Evolutionary conservation across 2,329 filamentous ascomycete species (phyloP), one percentile per base, ranked within the genome.

Genomic region (Phaeophleospora eucalypticola): DNA sequence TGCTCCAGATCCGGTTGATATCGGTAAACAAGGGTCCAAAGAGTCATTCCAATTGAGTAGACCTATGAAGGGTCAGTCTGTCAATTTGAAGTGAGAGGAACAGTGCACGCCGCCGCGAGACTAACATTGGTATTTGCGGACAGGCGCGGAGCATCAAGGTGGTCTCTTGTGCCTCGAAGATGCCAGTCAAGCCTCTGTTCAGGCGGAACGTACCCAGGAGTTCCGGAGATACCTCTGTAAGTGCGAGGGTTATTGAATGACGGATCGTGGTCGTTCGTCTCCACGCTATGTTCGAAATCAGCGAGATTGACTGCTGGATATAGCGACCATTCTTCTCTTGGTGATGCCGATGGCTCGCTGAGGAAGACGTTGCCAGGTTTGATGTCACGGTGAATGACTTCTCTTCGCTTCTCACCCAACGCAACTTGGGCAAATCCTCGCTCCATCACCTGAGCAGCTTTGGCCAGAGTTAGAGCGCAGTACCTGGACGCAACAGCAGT

Each of bases 341-440:
- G 7, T 7, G 24, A 6, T 29, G 24, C 24, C n/a, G n/a, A n/a
- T 6, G 49, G 46, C 20, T 38, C 29, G 14, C 45, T 45, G 4
- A 60, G 32, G 32, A 58, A 58, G n/a, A 59, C 41, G 27, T 58
- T 60, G 2, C 33, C 41, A 4, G 45, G 45, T 37, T 58, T 59
- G 24, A 57, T 48, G 36, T 60, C 56, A 2, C 53, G 41, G 34
- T 60, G 58, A 2, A 59, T 43, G 14, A 57, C 48, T 37, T 53
- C 35, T 12, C 43, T 35, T 42, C 45, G 45, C 2, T 36, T 21
- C 1, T 16, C 19, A 10, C 8, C 2, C 14, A 8, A 14, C n/a
- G 27, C 15, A 12, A 15, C 37, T 2, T 40, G 10, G 8, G 21
- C 24, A n/a, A n/a, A n/a, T 4, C 48, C 48, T 3, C 45, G 42